Conservation (phyloP, 2,329 filamentous ascomycete genomes). For the Helotiales sp. region DNA sequence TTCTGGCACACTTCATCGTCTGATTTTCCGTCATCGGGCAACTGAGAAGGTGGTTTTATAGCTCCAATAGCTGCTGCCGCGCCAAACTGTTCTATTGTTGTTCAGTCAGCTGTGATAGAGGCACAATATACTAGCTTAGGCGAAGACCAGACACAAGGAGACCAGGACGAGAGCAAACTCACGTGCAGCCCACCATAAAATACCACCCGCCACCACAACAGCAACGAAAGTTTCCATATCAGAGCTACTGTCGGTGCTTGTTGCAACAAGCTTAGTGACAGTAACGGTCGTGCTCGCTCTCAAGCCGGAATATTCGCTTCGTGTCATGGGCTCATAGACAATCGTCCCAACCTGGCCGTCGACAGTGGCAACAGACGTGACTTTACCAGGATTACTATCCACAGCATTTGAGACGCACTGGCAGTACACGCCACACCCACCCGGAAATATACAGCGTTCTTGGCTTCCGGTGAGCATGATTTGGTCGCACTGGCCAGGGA, state of each 20-base stretch:
- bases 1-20: conserved; percentile 3
- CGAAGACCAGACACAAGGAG: neutral
- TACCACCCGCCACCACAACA: conserved; percentile 5
- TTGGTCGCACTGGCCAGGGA: conserved; percentile 1
- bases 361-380: conserved; percentile 4
- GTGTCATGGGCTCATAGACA: conserved; percentile 5
- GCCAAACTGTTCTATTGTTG: conserved; percentile 3
- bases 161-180: conserved; percentile 1
- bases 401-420: neutral
- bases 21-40: conserved; percentile 3
- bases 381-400: conserved; percentile 2
- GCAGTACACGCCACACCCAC: conserved; percentile 5
- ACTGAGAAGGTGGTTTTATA: conserved; percentile 5
- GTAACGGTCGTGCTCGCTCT: conserved; percentile 5
- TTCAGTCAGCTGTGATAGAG: neutral
- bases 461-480: conserved; percentile 5
- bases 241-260: neutral
- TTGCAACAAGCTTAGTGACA: conserved; percentile 1
- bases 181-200: conserved; percentile 4
- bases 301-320: conserved; percentile 5
- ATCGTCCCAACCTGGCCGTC: conserved; percentile 4
- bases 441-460: neutral
- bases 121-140: neutral
- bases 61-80: conserved; percentile 6
- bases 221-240: conserved; percentile 7